These are phyloP conservation scores for Durotheca rogersii DNA, from an alignment of 495 filamentous ascomycete genomes.

Conservation along the genomic window DNA sequence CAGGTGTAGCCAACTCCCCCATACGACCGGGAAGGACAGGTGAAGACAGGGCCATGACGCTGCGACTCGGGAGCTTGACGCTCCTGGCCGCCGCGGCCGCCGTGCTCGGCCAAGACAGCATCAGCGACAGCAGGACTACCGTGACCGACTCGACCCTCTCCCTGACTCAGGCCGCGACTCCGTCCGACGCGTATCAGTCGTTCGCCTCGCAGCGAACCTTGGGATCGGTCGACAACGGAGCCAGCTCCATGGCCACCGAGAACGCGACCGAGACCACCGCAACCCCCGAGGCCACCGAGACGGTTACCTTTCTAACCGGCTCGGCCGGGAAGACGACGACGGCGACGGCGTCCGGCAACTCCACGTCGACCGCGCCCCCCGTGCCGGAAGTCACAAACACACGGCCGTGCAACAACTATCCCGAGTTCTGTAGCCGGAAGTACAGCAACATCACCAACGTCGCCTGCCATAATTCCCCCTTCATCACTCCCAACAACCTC, in stretches of 20 bases:
- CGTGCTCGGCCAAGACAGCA: slow-evolving; percentile 26
- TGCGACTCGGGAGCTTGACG: slow-evolving; percentile 18
- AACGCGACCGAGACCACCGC: slow-evolving; percentile 46
- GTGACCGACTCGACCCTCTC: slow-evolving; percentile 35
- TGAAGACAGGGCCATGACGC: slow-evolving; percentile 29
- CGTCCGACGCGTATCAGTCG: slow-evolving; percentile 43
- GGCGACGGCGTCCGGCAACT: slow-evolving; percentile 32
- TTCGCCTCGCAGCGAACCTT: slow-evolving; percentile 40
- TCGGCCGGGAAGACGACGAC: slow-evolving; percentile 36
- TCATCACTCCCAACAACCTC: slow-evolving; percentile 66
- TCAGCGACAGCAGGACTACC: slow-evolving; percentile 38
- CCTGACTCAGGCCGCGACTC: slow-evolving; percentile 22
- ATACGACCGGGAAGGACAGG: slow-evolving; percentile 1
- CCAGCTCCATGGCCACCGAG: slow-evolving; percentile 33
- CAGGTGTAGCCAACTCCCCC: slow-evolving; percentile 9
- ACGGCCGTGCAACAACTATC: slow-evolving; percentile 80
- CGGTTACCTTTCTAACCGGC: slow-evolving; percentile 47
- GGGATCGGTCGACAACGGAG: slow-evolving; percentile 13
- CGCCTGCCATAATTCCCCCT: slow-evolving; percentile 84
- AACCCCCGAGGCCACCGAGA: slow-evolving; percentile 26
- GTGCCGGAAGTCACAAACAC: slow-evolving; percentile 60
- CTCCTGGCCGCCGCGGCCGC: slow-evolving; percentile 24
- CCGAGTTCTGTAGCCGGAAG: slow-evolving; percentile 76
- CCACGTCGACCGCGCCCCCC: slow-evolving; percentile 41
- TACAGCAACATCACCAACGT: slow-evolving; percentile 91